Evolutionary conservation across 257 asterid species (phyloP).

Genomic region (Solanum infundibuliforme): DNA sequence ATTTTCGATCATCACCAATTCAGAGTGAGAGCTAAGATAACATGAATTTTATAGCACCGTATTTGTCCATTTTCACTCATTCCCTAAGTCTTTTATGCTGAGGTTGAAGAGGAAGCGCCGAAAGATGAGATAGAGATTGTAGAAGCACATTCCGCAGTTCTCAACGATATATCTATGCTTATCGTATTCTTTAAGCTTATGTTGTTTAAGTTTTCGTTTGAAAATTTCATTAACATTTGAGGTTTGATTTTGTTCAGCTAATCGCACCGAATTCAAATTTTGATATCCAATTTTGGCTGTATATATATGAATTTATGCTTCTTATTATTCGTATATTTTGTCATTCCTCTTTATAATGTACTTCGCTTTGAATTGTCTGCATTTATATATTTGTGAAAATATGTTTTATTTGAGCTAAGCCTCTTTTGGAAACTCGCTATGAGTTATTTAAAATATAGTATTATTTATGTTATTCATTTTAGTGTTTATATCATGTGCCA

Average conservation of each 20-base stretch:
- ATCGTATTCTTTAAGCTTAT: not conserved
- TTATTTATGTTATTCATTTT: not conserved
- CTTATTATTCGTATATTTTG: not conserved
- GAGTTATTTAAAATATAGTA: no score
- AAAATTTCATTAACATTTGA: not conserved
- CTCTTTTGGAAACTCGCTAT: no score
- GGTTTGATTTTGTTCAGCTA: not conserved
- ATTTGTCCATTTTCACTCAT: not conserved
- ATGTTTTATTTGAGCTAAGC: no score
- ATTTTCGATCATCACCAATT: not conserved
- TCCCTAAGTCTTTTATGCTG: conserved; percentile 6
- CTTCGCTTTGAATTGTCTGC: not conserved
- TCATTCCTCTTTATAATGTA: not conserved
- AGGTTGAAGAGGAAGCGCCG: conserved; percentile 49
- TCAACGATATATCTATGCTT: not conserved
- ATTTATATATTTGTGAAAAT: not conserved
- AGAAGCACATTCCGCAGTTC: not conserved
- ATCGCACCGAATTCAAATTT: not conserved
- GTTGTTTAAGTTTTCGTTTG: not conserved
- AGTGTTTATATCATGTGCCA: not conserved
- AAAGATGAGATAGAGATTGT: conserved; percentile 54
- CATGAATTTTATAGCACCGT: not conserved
- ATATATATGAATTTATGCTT: not conserved
- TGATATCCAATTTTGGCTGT: not conserved
- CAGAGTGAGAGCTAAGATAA: not conserved